Evolutionary conservation across 495 filamentous ascomycete genomes (phyloP).

Genomic region (Extremus antarcticus): DNA sequence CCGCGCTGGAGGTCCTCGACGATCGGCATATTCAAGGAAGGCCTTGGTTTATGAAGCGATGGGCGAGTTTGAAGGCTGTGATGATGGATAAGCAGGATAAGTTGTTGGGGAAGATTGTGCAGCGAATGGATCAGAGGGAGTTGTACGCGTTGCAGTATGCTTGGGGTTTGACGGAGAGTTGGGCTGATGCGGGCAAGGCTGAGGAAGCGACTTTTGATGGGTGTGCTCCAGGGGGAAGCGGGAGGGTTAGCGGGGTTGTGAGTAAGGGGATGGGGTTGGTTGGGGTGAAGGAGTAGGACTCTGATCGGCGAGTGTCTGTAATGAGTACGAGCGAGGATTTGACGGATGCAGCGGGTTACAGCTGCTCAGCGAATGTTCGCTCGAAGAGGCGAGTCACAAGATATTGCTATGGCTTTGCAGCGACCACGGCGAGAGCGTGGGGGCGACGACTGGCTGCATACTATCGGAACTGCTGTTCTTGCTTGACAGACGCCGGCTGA

Average conservation of each 20-base stretch:
- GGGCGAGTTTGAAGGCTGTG: slow-evolving; percentile 1
- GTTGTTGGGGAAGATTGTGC: slow-evolving; percentile 25
- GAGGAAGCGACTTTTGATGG: slow-evolving; percentile 28
- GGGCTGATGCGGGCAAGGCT: slow-evolving; percentile 20
- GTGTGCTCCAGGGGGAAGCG: slow-evolving; percentile 23
- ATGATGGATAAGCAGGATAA: slow-evolving; percentile 17
- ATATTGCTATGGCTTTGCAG: no score
- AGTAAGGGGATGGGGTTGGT: not conserved
- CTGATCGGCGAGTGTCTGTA: no score
- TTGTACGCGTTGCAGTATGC: slow-evolving; percentile 15
- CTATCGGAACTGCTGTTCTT: no score
- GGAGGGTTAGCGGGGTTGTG: slow-evolving; percentile 21
- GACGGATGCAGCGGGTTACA: no score
- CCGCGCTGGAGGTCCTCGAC: slow-evolving; percentile 12
- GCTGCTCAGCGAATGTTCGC: no score
- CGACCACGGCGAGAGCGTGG: no score
- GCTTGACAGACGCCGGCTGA: no score
- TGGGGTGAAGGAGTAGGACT: not conserved
- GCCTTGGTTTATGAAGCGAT: slow-evolving; percentile 17
- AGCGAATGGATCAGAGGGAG: slow-evolving; percentile 23
- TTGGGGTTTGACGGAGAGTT: slow-evolving; percentile 25
- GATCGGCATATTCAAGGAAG: not conserved
- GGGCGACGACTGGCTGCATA: no score
- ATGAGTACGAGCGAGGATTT: no score
- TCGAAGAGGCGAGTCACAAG: no score